Evolutionary conservation across 75 land plant species (phyloP), one percentile per base, ranked within the genome.

Genomic region (Cryptomeria japonica): DNA sequence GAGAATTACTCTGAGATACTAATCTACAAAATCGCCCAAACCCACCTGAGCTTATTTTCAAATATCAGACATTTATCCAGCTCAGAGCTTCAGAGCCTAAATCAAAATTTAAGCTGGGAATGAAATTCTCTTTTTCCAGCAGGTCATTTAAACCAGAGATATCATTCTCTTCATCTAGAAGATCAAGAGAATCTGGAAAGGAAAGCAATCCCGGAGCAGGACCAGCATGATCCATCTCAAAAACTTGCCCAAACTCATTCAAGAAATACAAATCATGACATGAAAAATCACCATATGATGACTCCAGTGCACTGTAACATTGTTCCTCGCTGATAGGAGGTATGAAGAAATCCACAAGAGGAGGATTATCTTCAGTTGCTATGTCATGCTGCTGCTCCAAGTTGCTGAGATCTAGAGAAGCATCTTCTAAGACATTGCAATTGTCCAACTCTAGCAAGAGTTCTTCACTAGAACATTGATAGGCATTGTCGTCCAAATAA

Each of bases 171-270:
- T 37, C 86, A 16, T 37, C 64, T 19, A 56, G 25, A 34, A 32
- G 53, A 37, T 84, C 86, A 56, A 85, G 68, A 64, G 64, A 55
- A 25, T 85, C 86, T 36, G 86, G 86, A 2, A 85, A 85, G n/a
- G 68, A 36, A 1, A 85, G 34, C 2, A 85, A 15, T 10, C 22
- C 47, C 3, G 15, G 39, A 36, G 47, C 34, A 18, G 61, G 38
- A 55, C 39, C 32, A 16, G 12, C 68, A 36, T 85, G 53, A 16
- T 64, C 86, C 41, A 56, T 85, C 53, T 85, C 86, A 56, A 55
- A 85, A 36, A 53, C 86, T 37, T 85, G 86, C 56, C 86, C 86
- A 85, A 85, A 85, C 68, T 85, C 86, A 9, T 85, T 53, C 64
- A 85, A 56, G 10, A 85, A 51, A 56, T 85, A 85, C 38, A 47